Evolutionary conservation across 306 rosid genomes (phyloP).

Genomic region (Pterocarpus macrocarpus): DNA sequence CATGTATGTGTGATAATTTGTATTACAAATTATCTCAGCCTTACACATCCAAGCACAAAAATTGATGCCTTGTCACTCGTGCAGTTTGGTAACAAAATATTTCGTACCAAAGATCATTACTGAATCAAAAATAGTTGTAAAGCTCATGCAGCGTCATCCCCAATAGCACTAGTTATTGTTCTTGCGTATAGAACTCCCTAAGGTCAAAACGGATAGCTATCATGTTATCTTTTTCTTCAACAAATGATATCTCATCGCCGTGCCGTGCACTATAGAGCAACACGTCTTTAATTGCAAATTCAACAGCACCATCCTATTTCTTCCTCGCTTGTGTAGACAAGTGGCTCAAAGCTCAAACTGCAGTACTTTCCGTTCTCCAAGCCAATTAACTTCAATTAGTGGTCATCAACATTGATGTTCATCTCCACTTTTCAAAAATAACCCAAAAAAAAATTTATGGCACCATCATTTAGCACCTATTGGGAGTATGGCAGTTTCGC

Average conservation of each 20-base stretch:
- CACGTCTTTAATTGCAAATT: background rate
- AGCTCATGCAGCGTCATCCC: background rate
- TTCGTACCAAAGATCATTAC: background rate
- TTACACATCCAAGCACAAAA: background rate
- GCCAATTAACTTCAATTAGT: slow-evolving; percentile 12
- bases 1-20: too few species aligned
- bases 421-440: background rate
- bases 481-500: slow-evolving; percentile 1
- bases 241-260: background rate
- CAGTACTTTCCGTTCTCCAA: background rate
- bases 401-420: background rate
- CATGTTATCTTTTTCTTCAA: background rate
- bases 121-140: too few species aligned
- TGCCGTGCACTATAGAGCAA: background rate
- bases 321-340: background rate
- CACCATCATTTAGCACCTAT: slow-evolving; percentile 10
- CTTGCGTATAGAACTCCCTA: background rate
- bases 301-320: background rate
- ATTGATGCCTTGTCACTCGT: background rate
- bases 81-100: background rate
- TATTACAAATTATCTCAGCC: background rate
- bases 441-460: background rate
- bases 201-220: too few species aligned
- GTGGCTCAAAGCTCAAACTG: background rate
- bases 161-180: background rate